These are phyloP conservation scores for Artomyces pyxidatus DNA, from an alignment of 768 basidiomycete species.

Conservation along the genomic window DNA sequence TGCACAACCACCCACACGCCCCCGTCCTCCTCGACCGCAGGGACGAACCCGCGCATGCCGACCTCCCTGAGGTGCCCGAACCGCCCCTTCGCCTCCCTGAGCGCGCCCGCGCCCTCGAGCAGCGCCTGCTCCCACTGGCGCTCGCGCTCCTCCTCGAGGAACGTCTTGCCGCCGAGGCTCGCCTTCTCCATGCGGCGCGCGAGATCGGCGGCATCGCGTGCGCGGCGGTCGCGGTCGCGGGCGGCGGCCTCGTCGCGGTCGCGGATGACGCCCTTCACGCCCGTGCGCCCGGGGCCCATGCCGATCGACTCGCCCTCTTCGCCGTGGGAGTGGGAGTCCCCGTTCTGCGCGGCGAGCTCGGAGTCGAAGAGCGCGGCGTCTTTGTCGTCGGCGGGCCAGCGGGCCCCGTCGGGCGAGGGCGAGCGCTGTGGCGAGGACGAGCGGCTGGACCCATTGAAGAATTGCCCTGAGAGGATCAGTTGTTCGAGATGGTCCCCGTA, in stretches of 20 bases:
- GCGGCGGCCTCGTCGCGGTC: conserved; percentile 65
- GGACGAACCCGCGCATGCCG: conserved; percentile 61
- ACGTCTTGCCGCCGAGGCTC: conserved; percentile 61
- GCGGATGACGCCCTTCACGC: conserved; percentile 83
- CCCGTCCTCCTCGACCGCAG: conserved; percentile 58
- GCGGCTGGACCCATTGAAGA: conserved; percentile 48
- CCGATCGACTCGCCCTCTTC: conserved; percentile 55
- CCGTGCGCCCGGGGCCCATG: conserved; percentile 80
- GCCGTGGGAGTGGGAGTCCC: conserved; percentile 35
- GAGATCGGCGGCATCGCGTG: conserved; percentile 43
- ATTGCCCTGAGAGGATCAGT: conserved; percentile 67
- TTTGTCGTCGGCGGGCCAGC: conserved; percentile 47
- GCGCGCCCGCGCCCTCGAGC: conserved; percentile 27
- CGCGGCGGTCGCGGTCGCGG: conserved; percentile 43
- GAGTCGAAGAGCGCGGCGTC: conserved; percentile 23
- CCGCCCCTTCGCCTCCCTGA: conserved; percentile 38
- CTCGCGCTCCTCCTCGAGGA: conserved; percentile 67
- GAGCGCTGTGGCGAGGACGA: conserved; percentile 64
- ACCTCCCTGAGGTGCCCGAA: conserved; percentile 83
- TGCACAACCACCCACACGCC: conserved; percentile 81
- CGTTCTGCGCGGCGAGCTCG: neutral
- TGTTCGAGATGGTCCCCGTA: conserved; percentile 40
- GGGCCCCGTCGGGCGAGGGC: conserved; percentile 36
- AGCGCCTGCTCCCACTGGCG: conserved; percentile 37
- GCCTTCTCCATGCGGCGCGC: conserved; percentile 55